These are phyloP conservation scores for Hypoxylon cercidicola DNA, from an alignment of 495 filamentous ascomycete genomes.

Conservation along the genomic window DNA sequence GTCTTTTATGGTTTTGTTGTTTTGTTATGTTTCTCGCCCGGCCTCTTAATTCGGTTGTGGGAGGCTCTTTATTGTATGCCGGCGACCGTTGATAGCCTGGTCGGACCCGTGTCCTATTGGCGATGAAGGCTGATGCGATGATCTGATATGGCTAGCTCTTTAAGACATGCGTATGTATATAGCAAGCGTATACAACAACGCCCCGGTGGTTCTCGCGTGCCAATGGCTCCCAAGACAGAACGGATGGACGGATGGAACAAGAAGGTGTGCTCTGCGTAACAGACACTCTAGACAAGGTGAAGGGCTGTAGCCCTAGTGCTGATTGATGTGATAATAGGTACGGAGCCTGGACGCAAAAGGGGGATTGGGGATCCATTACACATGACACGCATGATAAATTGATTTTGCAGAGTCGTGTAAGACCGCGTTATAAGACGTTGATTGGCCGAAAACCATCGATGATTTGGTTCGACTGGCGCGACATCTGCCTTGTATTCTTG, in stretches of 20 bases:
- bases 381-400: slow-evolving; percentile 51
- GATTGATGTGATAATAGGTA: slow-evolving; percentile 35
- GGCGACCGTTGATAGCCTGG: slow-evolving; percentile 35
- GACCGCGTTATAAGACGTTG: slow-evolving; percentile 47
- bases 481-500: slow-evolving; percentile 46
- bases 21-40: slow-evolving; percentile 20
- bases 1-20: slow-evolving; percentile 21
- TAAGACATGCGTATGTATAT: slow-evolving; percentile 30
- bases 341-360: slow-evolving; percentile 34
- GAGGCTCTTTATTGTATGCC: slow-evolving; percentile 27
- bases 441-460: slow-evolving; percentile 42
- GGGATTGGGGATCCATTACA: slow-evolving; percentile 42
- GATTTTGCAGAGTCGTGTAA: slow-evolving; percentile 48
- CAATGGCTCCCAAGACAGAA: slow-evolving; percentile 15
- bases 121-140: slow-evolving; percentile 22
- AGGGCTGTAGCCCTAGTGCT: slow-evolving; percentile 23
- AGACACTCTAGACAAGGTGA: slow-evolving; percentile 32
- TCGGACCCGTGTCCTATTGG: slow-evolving; percentile 29
- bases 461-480: slow-evolving; percentile 40
- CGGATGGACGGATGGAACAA: slow-evolving; percentile 40
- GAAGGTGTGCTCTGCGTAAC: slow-evolving; percentile 44
- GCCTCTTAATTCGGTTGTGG: slow-evolving; percentile 17
- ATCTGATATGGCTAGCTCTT: slow-evolving; percentile 34
- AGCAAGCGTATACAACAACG: neutral
- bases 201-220: slow-evolving; percentile 26